Percentiles rank a stretch among this genome's conserved stretches.
Conservation (phyloP, 2,329 filamentous ascomycete genomes). For the Cytospora chrysosperma region DNA sequence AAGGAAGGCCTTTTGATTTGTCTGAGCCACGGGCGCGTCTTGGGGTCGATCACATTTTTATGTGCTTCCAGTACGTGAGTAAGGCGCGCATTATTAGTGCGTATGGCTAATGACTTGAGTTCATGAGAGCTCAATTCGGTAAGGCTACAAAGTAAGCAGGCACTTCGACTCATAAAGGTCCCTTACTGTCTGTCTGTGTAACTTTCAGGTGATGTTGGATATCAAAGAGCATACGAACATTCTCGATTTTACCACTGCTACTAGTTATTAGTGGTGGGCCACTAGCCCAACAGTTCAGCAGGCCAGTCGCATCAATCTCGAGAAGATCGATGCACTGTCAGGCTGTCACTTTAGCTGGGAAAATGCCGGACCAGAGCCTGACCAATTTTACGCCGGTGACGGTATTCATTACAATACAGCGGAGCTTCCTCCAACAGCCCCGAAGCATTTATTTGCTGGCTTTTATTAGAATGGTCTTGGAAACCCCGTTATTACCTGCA, state of each 20-base stretch:
- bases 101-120: neutral
- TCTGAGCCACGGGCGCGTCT: neutral
- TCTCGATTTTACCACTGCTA: slow-evolving; percentile 6
- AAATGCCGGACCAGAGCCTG: slow-evolving; percentile 19
- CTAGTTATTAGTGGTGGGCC: slow-evolving; percentile 7
- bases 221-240: neutral
- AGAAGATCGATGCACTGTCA: slow-evolving; percentile 18
- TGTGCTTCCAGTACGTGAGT: neutral
- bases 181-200: neutral
- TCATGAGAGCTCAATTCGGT: neutral
- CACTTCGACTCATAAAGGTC: neutral
- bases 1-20: neutral
- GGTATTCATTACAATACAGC: neutral
- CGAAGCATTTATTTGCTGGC: slow-evolving; percentile 7
- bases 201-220: neutral
- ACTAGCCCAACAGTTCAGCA: neutral
- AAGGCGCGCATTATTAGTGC: slow-evolving; percentile 10
- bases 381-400: neutral
- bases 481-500: slow-evolving; percentile 5
- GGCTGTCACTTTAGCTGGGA: slow-evolving; percentile 8
- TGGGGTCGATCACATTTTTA: neutral
- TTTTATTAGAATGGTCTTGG: slow-evolving; percentile 6
- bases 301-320: slow-evolving; percentile 14
- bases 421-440: neutral
- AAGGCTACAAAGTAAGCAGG: neutral